Evolutionary conservation across 1,284 basidiomycete genomes (phyloP).

Genomic region (Cryptococcus hybrid): DNA sequence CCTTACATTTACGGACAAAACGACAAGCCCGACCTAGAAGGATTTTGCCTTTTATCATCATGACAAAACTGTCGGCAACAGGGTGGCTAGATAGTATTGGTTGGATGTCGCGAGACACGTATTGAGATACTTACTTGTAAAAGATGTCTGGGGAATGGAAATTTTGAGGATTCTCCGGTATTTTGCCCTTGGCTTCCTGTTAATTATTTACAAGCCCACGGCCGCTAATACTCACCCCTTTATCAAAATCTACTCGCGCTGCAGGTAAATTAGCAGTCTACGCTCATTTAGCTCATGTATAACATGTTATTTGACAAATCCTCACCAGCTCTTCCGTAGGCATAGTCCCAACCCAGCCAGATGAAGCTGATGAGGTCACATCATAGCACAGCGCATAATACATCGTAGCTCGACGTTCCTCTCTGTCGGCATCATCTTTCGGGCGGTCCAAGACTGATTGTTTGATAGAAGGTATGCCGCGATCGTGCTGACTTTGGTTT

Average conservation of each 20-base stretch:
- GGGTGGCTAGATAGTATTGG: constrained; percentile 27
- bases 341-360: constrained; percentile 33
- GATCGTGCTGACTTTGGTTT: constrained; percentile 10
- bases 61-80: constrained; percentile 33
- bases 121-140: constrained; percentile 19
- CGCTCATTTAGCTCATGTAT: neutral
- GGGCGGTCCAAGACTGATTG: constrained; percentile 23
- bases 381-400: constrained; percentile 25
- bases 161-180: constrained; percentile 37
- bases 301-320: neutral
- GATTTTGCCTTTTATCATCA: constrained; percentile 34
- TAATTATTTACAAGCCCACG: neutral
- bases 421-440: constrained; percentile 30
- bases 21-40: constrained; percentile 31
- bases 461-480: constrained; percentile 1
- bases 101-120: too few relatives aligned
- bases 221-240: constrained; percentile 13
- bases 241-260: constrained; percentile 23
- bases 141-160: constrained; percentile 32
- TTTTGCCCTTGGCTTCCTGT: constrained; percentile 6
- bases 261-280: constrained; percentile 29
- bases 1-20: constrained; percentile 21
- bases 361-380: constrained; percentile 17
- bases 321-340: constrained; percentile 37
- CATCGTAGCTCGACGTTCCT: constrained; percentile 32